Base-by-base conservation (phyloP, 208 protist species). In the Crithidia bombi region DNA sequence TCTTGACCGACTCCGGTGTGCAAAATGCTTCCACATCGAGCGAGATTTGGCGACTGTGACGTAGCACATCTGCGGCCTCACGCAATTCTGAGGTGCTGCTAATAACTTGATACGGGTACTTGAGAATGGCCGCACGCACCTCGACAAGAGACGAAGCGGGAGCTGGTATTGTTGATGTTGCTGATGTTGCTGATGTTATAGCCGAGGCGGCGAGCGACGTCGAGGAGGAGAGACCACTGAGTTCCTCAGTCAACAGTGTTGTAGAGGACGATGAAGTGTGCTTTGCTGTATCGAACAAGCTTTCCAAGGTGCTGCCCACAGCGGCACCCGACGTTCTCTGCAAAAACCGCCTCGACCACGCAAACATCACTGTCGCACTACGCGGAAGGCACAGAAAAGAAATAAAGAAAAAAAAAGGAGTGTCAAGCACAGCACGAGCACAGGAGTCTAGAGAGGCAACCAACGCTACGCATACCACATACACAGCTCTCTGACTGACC, bases 11-110 rank as follows among this genome's bases (percentile, higher is more conserved):
- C 17, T 73, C 66, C 0, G 80, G 69, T 3, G 82, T 93, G 71
- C 90, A 95, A 41, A 95, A 89, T 0, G 92, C 92, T 71, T 97
- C 92, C 11, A 97, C 68, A 41, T 97, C 92, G 11, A 97, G 66
- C 7, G 90, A 89, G 51, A 97, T 74, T 5, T 75, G 81, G 10
- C 51, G 65, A 36, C 83, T 79, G 3, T 49, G 54, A 6, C 58
- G 28, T 21, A 96, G 66, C 11, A 65, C 68, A 2, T 64, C 61
- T 1, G 87, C 76, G 11, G 84, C 75, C 25, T 71, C 51, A 11
- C 71, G 38, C 23, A 94, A 71, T 30, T 81, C 64, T 19, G 59
- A 50, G 14, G 58, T 50, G 7, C 85, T 86, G 61, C 90, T 79
- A 36, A 96, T 79, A 9, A 96, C 69, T 28, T 79, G 55, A 52